Conservation (phyloP, 1,139 yeast species). For the Zygosaccharomyces pseudobailii region DNA sequence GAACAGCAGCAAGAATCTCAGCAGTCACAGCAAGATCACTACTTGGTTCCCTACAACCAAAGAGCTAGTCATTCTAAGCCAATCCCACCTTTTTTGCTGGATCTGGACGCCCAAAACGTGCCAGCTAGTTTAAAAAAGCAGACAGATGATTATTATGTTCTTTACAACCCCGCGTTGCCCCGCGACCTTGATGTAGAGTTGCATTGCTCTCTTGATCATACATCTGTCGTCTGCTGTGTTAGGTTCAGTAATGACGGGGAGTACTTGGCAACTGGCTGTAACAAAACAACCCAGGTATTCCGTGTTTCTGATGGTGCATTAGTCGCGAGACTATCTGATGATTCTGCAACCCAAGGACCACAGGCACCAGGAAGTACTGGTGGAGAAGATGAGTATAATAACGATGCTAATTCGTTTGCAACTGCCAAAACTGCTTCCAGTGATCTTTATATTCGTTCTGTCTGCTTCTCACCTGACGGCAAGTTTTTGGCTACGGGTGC, state of each 20-base stretch:
- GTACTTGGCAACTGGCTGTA: conserved; percentile 94
- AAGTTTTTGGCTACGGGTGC: conserved; percentile 96
- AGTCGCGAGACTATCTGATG: conserved; percentile 83
- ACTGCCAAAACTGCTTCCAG: conserved; percentile 36
- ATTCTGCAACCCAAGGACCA: conserved; percentile 43
- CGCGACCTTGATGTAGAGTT: conserved; percentile 75
- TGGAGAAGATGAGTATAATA: conserved; percentile 31
- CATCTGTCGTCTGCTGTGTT: conserved; percentile 95
- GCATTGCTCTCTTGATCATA: conserved; percentile 85
- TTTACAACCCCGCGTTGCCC: conserved; percentile 85
- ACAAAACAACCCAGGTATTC: conserved; percentile 91
- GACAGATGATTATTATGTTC: conserved; percentile 80
- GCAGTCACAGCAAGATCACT: conserved; percentile 28
- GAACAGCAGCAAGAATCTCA: conserved; percentile 19
- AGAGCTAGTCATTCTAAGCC: conserved; percentile 62
- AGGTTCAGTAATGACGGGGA: conserved; percentile 90
- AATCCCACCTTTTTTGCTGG: conserved; percentile 77
- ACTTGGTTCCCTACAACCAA: conserved; percentile 38
- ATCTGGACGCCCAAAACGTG: conserved; percentile 74
- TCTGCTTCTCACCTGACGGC: conserved; percentile 96
- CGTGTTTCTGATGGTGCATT: conserved; percentile 89
- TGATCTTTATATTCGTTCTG: conserved; percentile 89
- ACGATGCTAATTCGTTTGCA: conserved; percentile 20
- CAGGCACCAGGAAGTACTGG: conserved; percentile 28
- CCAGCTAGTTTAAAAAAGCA: conserved; percentile 78